Percentiles rank a stretch among this genome's conserved stretches.
Conservation (phyloP, 768 basidiomycete species). For the Phlebiopsis flavidoalba region DNA sequence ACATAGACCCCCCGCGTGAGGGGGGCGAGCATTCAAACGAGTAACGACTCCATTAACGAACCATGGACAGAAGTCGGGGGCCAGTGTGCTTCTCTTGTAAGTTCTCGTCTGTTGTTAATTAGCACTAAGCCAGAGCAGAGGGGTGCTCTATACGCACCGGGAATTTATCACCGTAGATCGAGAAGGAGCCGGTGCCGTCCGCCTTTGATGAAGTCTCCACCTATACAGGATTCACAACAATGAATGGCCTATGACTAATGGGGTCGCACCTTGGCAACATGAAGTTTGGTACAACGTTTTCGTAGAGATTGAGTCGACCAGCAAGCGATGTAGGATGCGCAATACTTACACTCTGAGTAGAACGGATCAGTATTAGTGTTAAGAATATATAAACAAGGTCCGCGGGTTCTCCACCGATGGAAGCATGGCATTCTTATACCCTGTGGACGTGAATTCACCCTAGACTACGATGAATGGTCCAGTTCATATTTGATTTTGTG, state of each 20-base stretch:
- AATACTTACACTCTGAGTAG: slow-evolving; percentile 58
- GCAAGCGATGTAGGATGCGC: not conserved
- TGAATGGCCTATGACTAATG: not conserved
- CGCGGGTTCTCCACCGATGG: slow-evolving; percentile 63
- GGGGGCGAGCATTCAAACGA: not conserved
- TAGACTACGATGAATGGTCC: slow-evolving; percentile 22
- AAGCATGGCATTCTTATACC: slow-evolving; percentile 90
- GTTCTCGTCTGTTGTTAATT: slow-evolving; percentile 71
- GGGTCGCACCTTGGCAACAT: slow-evolving; percentile 84
- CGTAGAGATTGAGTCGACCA: not conserved
- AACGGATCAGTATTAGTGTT: slow-evolving; percentile 20
- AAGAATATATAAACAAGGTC: not conserved
- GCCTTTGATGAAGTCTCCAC: slow-evolving; percentile 93
- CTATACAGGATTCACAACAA: slow-evolving; percentile 29
- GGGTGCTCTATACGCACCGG: slow-evolving; percentile 46
- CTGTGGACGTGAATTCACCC: slow-evolving; percentile 80
- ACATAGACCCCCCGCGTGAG: too few species aligned
- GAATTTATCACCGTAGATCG: slow-evolving; percentile 95
- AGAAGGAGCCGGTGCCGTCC: slow-evolving; percentile 94
- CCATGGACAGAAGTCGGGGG: slow-evolving; percentile 91
- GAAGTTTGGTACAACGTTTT: slow-evolving; percentile 83
- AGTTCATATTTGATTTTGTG: not conserved
- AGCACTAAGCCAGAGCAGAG: not conserved
- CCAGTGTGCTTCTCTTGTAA: slow-evolving; percentile 85
- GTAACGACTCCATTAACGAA: slow-evolving; percentile 24